These are phyloP conservation scores for Penstemon barbatus DNA, from an alignment of 257 asterid genomes.

Conservation along the genomic window DNA sequence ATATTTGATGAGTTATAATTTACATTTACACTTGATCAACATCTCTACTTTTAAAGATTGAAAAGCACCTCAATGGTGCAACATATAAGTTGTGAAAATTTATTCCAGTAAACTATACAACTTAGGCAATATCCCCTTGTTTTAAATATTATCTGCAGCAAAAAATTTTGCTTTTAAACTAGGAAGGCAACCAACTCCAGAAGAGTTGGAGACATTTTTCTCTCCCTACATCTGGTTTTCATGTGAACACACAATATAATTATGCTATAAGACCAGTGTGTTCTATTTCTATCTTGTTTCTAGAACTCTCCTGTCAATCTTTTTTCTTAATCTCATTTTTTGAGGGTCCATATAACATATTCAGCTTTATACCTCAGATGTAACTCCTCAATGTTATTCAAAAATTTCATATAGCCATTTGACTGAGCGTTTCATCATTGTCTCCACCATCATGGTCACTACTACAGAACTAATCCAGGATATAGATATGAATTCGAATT, in stretches of 20 bases:
- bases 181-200: neutral
- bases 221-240: neutral
- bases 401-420: neutral
- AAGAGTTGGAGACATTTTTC: conserved; percentile 20
- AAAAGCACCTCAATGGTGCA: conserved; percentile 10
- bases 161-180: neutral
- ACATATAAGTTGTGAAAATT: neutral
- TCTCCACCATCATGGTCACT: no score
- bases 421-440: neutral
- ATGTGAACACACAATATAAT: neutral
- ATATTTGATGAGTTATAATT: conserved; percentile 19
- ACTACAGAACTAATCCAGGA: no score
- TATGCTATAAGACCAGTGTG: neutral
- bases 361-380: neutral
- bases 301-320: neutral
- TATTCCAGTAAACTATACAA: neutral
- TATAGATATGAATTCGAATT: no score
- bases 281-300: conserved; percentile 2
- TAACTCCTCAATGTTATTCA: conserved; percentile 16
- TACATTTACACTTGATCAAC: conserved; percentile 13
- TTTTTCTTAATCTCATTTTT: conserved; percentile 3
- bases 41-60: conserved; percentile 14
- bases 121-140: neutral
- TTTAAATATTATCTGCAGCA: conserved; percentile 9
- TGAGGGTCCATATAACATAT: neutral